These are phyloP conservation scores for Ascomycota sp. DNA, from an alignment of 2,329 filamentous ascomycete species.

Conservation along the genomic window DNA sequence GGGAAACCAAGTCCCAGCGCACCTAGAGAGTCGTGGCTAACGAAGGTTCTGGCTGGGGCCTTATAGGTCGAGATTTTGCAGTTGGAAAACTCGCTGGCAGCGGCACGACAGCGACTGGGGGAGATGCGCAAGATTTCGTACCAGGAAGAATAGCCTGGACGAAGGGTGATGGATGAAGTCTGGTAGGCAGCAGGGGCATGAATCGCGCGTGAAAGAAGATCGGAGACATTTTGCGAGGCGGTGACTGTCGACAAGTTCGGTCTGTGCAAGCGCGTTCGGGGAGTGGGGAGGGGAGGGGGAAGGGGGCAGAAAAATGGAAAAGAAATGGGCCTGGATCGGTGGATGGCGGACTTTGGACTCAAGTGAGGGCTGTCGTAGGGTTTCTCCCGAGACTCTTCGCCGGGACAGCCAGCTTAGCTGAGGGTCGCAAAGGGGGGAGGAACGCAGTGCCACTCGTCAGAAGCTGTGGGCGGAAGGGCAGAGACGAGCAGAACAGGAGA, in stretches of 20 bases:
- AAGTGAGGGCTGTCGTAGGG: no score
- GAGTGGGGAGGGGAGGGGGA: neutral
- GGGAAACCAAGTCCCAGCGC: no score
- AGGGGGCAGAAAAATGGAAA: no score
- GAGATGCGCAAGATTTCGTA: slow-evolving; percentile 98
- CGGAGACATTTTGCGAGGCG: neutral
- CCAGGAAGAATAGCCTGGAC: slow-evolving; percentile 41
- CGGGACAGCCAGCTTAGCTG: slow-evolving; percentile 18
- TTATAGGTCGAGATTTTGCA: slow-evolving; percentile 85
- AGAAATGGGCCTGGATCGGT: neutral
- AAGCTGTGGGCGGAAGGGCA: no score
- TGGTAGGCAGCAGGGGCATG: neutral
- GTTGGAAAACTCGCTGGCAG: slow-evolving; percentile 66
- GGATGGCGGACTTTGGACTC: neutral
- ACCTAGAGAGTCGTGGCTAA: neutral
- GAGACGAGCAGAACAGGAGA: no score
- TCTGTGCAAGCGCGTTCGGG: neutral
- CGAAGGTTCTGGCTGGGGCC: neutral
- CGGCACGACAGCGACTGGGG: slow-evolving; percentile 65
- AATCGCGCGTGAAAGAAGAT: neutral
- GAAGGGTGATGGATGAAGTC: neutral
- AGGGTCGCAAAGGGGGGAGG: no score
- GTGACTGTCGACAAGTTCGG: neutral
- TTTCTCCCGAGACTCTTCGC: neutral
- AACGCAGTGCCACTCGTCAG: no score